Base-by-base conservation (phyloP, 768 basidiomycete genomes). In the Russula dissimulans region DNA sequence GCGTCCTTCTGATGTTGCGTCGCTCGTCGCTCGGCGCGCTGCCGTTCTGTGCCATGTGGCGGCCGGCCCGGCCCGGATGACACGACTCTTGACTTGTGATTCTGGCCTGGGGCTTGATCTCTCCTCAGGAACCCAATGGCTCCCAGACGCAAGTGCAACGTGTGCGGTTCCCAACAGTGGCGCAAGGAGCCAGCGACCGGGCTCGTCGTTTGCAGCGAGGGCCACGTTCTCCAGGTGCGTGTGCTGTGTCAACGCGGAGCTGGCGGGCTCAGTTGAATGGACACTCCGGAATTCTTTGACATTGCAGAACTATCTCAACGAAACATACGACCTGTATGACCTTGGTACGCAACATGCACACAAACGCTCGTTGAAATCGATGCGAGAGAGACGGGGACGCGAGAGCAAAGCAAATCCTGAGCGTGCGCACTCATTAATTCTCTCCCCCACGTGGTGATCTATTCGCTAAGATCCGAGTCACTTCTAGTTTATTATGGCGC, bases 151-250 rank as follows among this genome's bases (percentile, higher is more conserved):
- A 80, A 82, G 46, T 95, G 93, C 69, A 77, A 81, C 0, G 79
- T 86, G 22, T 97, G 94, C 69, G 84, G 88, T 9, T 94, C 92
- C 26, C 82, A 81, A 52, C 82, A 86, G 70, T 97, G 92, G 92
- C 84, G 89, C 67, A 94, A 91, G 68, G 90, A 92, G 60, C 82
- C 84, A 11, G 79, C 84, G 0, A 87, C 85, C 39, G 94, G 94
- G 1, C 76, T 87, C 45, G 80, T 94, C 45, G 85, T 86, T 2
- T 97, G 94, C 71, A 88, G 85, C 65, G 94, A 97, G 69, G 94
- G 94, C 10, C 94, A 97, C 71, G 81, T 95, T 61, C 79, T 93
- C 34, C 89, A 91, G 80, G 92, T 91, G 69, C 29, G 65, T 49
- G 34, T 36, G 34, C 22, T 36, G 34, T 36, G 34, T 10, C 34